Evolutionary conservation across 1,284 basidiomycete genomes (phyloP).

Genomic region (Phaffia rhodozyma): DNA sequence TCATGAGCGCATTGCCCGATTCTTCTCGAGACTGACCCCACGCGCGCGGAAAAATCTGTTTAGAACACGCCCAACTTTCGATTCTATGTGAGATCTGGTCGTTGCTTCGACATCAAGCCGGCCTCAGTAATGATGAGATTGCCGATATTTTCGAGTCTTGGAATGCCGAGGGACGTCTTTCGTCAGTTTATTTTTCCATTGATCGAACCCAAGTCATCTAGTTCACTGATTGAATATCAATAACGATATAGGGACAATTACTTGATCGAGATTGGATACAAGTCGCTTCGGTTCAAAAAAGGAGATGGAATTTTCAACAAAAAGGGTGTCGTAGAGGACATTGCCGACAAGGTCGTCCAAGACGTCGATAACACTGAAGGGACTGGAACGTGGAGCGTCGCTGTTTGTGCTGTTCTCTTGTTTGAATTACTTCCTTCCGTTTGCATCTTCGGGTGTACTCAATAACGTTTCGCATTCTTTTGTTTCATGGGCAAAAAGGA

Average conservation of each 20-base stretch:
- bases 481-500: slow-evolving; percentile 14
- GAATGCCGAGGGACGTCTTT: slow-evolving; percentile 21
- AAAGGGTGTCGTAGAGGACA: slow-evolving; percentile 29
- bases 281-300: slow-evolving; percentile 27
- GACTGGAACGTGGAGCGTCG: slow-evolving; percentile 20
- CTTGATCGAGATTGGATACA: slow-evolving; percentile 27
- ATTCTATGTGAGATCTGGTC: slow-evolving; percentile 65
- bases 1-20: not conserved
- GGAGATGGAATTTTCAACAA: slow-evolving; percentile 27
- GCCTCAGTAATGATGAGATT: slow-evolving; percentile 48
- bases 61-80: slow-evolving; percentile 29
- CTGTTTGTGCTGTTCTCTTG: not conserved
- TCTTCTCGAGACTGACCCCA: too few relatives aligned
- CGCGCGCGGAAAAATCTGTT: not conserved
- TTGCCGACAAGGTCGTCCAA: slow-evolving; percentile 31
- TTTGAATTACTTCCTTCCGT: not conserved
- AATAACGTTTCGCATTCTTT: not conserved
- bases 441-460: not conserved
- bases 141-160: slow-evolving; percentile 28
- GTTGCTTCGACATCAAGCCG: slow-evolving; percentile 66
- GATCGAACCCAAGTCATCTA: slow-evolving; percentile 2
- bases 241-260: slow-evolving; percentile 24
- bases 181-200: slow-evolving; percentile 16
- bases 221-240: slow-evolving; percentile 1
- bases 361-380: slow-evolving; percentile 29